Evolutionary conservation across 495 filamentous ascomycete genomes (phyloP), one percentile per base, ranked within the genome.

Genomic region (Delitschia confertaspora): DNA sequence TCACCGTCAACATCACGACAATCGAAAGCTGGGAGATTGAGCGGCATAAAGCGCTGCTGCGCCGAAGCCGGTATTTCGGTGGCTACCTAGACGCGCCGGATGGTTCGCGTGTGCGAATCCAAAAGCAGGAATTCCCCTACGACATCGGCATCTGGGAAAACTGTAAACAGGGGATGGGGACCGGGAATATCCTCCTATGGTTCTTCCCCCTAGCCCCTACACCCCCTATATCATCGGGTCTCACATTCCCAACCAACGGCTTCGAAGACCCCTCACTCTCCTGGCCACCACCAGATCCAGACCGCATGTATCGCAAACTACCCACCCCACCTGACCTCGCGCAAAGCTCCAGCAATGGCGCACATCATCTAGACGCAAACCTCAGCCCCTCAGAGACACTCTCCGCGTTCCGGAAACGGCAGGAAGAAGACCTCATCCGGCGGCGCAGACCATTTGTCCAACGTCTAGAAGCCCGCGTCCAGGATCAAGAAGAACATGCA

Each of bases 21-120:
- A 96, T 98, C 53, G 91, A 98, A 60, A 72, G 75, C 20, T 95
- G 88, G 89, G 88, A 95, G 57, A 80, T 88, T 33, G 87, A 91
- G 55, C 70, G 88, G 9, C 89, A 96, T 63, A 76, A 83, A 31
- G 78, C 80, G 2, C 69, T 91, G 2, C 66, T 93, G 4, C 65
- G 74, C 7, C 69, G 78, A 49, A 70, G 80, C 44, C 57, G 71
- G 22, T 64, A 71, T 34, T 64, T 70, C 10, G 73, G 79, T 4
- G 74, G 78, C 1, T 75, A 67, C 36, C 63, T 85, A 2, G 64
- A 76, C 33, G 78, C 71, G 0, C 80, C 79, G 5, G 69, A 79
- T 30, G 78, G 82, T 9, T 58, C 66, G 9, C 63, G 65, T 19
- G 50, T 81, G 4, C 60, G 62, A 8, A 71, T 88, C 41, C 62